Conservation (phyloP, 768 basidiomycete genomes). For the Leccinellum rugosiceps region DNA sequence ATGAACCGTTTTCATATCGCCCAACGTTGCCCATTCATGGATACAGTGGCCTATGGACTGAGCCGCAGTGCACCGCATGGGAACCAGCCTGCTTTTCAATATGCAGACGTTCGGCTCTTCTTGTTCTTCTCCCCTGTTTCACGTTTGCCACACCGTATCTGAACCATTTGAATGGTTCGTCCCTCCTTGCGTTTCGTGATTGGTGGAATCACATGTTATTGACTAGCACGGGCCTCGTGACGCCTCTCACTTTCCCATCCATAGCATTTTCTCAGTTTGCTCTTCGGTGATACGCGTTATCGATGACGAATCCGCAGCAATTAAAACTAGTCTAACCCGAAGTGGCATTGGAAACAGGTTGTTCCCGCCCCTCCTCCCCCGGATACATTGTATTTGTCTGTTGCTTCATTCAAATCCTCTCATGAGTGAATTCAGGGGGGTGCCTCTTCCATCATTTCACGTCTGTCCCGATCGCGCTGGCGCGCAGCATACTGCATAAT, state of each 20-base stretch:
- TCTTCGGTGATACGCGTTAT: conserved; percentile 16
- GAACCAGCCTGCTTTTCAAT: conserved; percentile 9
- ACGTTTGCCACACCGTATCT: neutral
- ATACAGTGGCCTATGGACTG: conserved; percentile 9
- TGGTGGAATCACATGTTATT: neutral
- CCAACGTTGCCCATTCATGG: conserved; percentile 14
- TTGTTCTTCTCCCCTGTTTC: neutral
- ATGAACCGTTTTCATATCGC: conserved; percentile 26
- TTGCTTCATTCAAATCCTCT: neutral
- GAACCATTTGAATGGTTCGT: neutral
- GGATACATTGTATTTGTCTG: conserved; percentile 9
- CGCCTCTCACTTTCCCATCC: neutral
- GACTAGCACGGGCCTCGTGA: neutral
- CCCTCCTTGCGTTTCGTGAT: neutral
- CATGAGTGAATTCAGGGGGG: conserved; percentile 4
- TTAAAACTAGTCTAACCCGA: conserved; percentile 5
- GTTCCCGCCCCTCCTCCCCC: neutral
- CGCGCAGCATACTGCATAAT: neutral
- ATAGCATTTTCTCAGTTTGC: conserved; percentile 6
- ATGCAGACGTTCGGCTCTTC: conserved; percentile 11
- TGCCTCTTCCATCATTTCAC: neutral
- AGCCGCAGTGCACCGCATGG: conserved; percentile 12
- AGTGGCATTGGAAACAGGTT: conserved; percentile 21
- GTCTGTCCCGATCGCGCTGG: neutral
- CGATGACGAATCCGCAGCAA: conserved; percentile 9